Conservation (phyloP, 148 eudicot species). For the Heliamphora exappendiculata region DNA sequence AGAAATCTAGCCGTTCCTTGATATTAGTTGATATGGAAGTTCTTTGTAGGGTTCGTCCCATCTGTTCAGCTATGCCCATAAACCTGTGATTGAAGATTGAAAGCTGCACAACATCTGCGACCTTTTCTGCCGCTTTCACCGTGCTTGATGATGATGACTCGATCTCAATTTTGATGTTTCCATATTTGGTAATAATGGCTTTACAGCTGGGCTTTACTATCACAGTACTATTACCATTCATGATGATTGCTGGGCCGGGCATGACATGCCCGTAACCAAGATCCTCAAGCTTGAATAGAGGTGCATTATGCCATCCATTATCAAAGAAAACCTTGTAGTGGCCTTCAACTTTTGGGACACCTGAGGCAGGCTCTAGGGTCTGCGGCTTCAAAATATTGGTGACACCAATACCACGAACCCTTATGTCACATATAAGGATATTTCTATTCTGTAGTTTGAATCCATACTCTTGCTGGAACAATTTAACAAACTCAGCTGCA, state of each 20-base stretch:
- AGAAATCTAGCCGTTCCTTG: constrained; percentile 88
- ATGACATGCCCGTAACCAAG: constrained; percentile 64
- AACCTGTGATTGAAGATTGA: constrained; percentile 93
- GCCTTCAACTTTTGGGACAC: constrained; percentile 45
- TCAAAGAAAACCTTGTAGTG: constrained; percentile 64
- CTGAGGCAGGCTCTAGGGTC: constrained; percentile 36
- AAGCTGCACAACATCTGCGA: constrained; percentile 95
- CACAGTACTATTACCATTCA: constrained; percentile 97
- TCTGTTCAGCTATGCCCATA: constrained; percentile 99
- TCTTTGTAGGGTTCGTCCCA: constrained; percentile 95
- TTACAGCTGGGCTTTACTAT: constrained; percentile 81
- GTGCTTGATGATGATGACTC: constrained; percentile 37
- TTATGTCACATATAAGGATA: constrained; percentile 76
- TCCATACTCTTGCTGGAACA: constrained; percentile 88
- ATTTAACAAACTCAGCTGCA: constrained; percentile 65
- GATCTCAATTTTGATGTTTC: constrained; percentile 81
- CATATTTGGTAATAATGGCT: constrained; percentile 72
- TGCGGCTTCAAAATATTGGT: constrained; percentile 85
- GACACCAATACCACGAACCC: constrained; percentile 92
- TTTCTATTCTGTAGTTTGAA: constrained; percentile 78
- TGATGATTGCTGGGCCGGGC: constrained; percentile 82
- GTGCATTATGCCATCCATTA: constrained; percentile 70
- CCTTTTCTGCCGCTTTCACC: constrained; percentile 50
- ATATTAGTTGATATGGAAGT: constrained; percentile 97
- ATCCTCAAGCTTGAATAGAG: constrained; percentile 73